phyloP scores from a whole-genome alignment of 2,329 filamentous ascomycete genomes.

The Penicillium sp. region DNA sequence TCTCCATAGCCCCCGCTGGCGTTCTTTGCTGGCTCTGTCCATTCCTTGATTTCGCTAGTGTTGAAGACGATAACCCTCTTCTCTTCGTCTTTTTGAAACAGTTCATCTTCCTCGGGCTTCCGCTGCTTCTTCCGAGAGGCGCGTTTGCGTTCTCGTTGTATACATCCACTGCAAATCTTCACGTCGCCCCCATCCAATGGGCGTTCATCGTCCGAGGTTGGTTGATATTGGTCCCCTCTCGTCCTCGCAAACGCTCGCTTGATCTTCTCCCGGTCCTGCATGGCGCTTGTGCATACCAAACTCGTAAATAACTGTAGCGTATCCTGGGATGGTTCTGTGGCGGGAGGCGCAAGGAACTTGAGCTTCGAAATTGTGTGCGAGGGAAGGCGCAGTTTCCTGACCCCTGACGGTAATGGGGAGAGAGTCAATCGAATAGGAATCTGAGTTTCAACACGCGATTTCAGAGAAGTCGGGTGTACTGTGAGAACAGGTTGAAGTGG shows the following conservation, averaged over 20 bases:
- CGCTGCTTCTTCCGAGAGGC: conserved; percentile 91
- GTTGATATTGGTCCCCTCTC: conserved; percentile 41
- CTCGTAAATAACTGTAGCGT: conserved; percentile 77
- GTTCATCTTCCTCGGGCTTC: conserved; percentile 86
- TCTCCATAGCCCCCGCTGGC: conserved; percentile 49
- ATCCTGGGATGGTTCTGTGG: conserved; percentile 66
- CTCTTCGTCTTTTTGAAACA: conserved; percentile 78
- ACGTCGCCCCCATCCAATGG: conserved; percentile 91
- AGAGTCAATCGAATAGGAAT: conserved; percentile 84
- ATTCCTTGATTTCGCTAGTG: conserved; percentile 82
- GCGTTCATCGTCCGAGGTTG: conserved; percentile 62
- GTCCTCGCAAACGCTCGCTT: conserved; percentile 67
- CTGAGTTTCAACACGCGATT: conserved; percentile 94
- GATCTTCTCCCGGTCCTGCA: conserved; percentile 69
- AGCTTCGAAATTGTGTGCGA: conserved; percentile 92
- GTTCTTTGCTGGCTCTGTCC: conserved; percentile 64
- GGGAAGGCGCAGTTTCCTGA: conserved; percentile 82
- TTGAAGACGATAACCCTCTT: conserved; percentile 89
- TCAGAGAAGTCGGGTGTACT: conserved; percentile 69
- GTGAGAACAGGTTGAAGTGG: conserved; percentile 51
- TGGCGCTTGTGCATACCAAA: conserved; percentile 89
- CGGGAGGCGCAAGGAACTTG: conserved; percentile 78
- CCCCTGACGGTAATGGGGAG: conserved; percentile 70
- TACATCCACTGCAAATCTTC: conserved; percentile 87
- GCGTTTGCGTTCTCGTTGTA: conserved; percentile 85